A percentile compares a stretch with the other conserved stretches of the same genome.
Conservation (phyloP, 768 basidiomycete genomes). For the Glaciozyma antarctica region DNA sequence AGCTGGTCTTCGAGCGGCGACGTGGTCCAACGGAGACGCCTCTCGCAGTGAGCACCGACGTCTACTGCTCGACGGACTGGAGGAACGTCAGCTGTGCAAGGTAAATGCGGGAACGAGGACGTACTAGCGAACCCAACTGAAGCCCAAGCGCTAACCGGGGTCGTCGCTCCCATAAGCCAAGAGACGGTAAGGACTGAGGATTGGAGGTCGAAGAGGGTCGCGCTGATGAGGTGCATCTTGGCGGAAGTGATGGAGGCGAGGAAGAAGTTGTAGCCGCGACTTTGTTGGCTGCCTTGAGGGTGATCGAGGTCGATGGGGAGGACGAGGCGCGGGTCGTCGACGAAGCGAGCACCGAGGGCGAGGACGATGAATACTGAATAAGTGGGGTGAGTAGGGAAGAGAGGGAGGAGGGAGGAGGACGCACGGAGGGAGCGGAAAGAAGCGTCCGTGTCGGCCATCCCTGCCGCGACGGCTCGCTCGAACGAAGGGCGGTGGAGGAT, state of each 20-base stretch:
- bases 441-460: conserved; percentile 47
- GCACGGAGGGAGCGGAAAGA: conserved; percentile 48
- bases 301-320: conserved; percentile 34
- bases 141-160: conserved; percentile 34
- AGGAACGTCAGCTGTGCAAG: not conserved
- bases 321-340: conserved; percentile 54
- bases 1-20: conserved; percentile 55
- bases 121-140: conserved; percentile 9
- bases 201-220: conserved; percentile 11
- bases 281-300: conserved; percentile 32
- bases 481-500: conserved; percentile 67
- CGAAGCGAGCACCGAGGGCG: conserved; percentile 53
- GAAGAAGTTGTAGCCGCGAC: conserved; percentile 13
- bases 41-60: conserved; percentile 64
- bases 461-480: conserved; percentile 46
- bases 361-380: conserved; percentile 55
- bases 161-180: conserved; percentile 37
- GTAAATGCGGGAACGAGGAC: conserved; percentile 34
- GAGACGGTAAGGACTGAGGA: conserved; percentile 44
- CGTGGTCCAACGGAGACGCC: conserved; percentile 38
- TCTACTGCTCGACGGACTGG: conserved; percentile 64
- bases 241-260: not conserved
- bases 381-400: too few relatives aligned
- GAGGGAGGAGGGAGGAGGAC: too few relatives aligned
- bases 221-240: not conserved